phyloP scores from a whole-genome alignment of 2,329 filamentous ascomycete genomes.

The Amylocarpus encephaloides region DNA sequence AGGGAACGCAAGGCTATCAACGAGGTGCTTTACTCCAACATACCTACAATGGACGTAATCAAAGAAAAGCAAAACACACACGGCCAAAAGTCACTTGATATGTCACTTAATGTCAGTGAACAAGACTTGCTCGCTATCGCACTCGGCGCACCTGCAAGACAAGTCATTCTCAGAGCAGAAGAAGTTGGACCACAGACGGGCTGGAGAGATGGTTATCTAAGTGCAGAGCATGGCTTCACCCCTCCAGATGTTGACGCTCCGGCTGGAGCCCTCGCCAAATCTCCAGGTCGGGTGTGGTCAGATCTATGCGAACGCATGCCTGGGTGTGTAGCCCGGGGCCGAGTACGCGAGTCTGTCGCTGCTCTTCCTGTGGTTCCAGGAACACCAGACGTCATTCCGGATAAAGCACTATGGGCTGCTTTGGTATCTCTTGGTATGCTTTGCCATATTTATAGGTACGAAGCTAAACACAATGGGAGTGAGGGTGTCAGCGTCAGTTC shows the following conservation, averaged over 20 bases:
- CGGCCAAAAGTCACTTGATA: slow-evolving; percentile 41
- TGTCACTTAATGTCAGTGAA: slow-evolving; percentile 39
- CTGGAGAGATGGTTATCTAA: slow-evolving; percentile 48
- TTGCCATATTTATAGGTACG: slow-evolving; percentile 47
- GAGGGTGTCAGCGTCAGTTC: slow-evolving; percentile 40
- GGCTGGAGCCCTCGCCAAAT: slow-evolving; percentile 40
- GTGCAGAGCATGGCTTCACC: slow-evolving; percentile 45
- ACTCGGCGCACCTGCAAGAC: slow-evolving; percentile 47
- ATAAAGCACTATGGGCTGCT: slow-evolving; percentile 47
- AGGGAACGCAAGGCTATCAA: slow-evolving; percentile 38
- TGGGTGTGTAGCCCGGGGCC: slow-evolving; percentile 43
- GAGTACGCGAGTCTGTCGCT: slow-evolving; percentile 44
- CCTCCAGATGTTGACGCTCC: slow-evolving; percentile 45
- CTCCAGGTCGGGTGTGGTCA: slow-evolving; percentile 47
- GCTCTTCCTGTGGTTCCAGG: slow-evolving; percentile 44
- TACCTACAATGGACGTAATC: slow-evolving; percentile 32
- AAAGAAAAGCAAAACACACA: slow-evolving; percentile 41
- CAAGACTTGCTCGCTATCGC: slow-evolving; percentile 45
- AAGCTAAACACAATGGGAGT: slow-evolving; percentile 45
- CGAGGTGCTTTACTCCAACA: slow-evolving; percentile 22
- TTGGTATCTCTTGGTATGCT: slow-evolving; percentile 46
- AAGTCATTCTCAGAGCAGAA: slow-evolving; percentile 47
- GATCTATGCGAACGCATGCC: slow-evolving; percentile 49
- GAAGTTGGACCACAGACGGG: slow-evolving; percentile 45
- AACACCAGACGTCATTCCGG: slow-evolving; percentile 43